A percentile compares a stretch with the other conserved stretches of the same genome.
Evolutionary conservation across 495 filamentous ascomycete species (phyloP).

Genomic region (Podospora sp.): DNA sequence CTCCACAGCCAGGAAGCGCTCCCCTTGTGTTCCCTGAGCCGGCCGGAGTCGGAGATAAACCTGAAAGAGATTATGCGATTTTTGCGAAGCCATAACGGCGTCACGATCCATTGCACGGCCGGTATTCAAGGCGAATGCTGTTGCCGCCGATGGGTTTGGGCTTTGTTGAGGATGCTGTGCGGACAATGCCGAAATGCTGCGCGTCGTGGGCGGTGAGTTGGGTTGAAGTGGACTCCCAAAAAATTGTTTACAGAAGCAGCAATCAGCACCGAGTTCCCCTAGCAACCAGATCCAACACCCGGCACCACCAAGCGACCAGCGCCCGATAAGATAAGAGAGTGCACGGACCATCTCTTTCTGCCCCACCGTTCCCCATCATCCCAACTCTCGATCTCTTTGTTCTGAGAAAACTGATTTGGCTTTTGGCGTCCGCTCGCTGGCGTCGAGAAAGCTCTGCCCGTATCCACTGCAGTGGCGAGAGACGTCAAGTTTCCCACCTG

Average conservation of each 20-base stretch:
- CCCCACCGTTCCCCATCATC: neutral
- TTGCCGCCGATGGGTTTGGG: neutral
- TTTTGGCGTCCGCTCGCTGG: neutral
- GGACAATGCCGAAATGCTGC: neutral
- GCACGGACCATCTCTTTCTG: slow-evolving; percentile 7
- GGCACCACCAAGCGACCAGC: neutral
- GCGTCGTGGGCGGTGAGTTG: neutral
- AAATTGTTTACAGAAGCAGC: slow-evolving; percentile 24
- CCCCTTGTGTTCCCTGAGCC: slow-evolving; percentile 53
- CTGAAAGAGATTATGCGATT: slow-evolving; percentile 69
- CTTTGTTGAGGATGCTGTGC: neutral
- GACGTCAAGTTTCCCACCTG: too few species aligned
- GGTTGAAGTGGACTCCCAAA: slow-evolving; percentile 1
- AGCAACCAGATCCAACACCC: slow-evolving; percentile 11
- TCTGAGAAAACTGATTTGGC: neutral
- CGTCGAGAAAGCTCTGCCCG: neutral
- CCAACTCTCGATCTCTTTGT: neutral
- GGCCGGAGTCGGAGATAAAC: slow-evolving; percentile 91
- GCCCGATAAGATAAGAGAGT: slow-evolving; percentile 12
- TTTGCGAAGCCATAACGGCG: slow-evolving; percentile 33
- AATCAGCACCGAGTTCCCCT: slow-evolving; percentile 19
- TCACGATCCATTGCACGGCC: slow-evolving; percentile 26
- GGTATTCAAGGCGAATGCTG: neutral
- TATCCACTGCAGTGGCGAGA: neutral
- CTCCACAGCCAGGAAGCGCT: slow-evolving; percentile 82